These are phyloP conservation scores for Yamadazyma mexicana DNA, from an alignment of 1,139 yeast genomes.

Conservation along the genomic window DNA sequence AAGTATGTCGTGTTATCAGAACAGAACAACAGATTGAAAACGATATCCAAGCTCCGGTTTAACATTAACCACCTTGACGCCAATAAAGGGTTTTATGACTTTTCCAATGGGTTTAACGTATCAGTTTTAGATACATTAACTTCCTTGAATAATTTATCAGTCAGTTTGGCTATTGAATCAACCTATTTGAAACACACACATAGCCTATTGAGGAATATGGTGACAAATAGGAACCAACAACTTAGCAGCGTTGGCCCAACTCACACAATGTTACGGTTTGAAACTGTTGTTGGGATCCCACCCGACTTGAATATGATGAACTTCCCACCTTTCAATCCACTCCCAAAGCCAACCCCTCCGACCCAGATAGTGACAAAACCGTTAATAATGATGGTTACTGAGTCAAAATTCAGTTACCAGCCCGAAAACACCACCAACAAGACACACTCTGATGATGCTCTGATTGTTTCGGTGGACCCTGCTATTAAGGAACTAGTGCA, in stretches of 20 bases:
- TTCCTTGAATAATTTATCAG: too few relatives aligned
- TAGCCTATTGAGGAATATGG: too few relatives aligned
- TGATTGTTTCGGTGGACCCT: slow-evolving; percentile 14
- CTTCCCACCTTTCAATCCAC: slow-evolving; percentile 24
- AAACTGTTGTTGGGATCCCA: slow-evolving; percentile 15
- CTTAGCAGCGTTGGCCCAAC: too few relatives aligned
- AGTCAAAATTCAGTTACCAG: too few relatives aligned
- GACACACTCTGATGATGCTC: slow-evolving; percentile 8
- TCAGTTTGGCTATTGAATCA: too few relatives aligned
- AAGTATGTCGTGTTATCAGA: slow-evolving; percentile 15
- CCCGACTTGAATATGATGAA: slow-evolving; percentile 29
- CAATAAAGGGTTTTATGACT: slow-evolving; percentile 20
- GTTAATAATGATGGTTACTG: slow-evolving; percentile 13
- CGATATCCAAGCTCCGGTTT: not conserved
- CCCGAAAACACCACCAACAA: not conserved
- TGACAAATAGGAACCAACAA: too few relatives aligned
- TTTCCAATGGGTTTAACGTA: slow-evolving; percentile 19
- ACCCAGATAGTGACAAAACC: slow-evolving; percentile 10
- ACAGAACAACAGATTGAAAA: slow-evolving; percentile 8
- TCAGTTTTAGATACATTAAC: slow-evolving; percentile 11
- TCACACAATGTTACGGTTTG: too few relatives aligned
- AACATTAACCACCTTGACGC: slow-evolving; percentile 15
- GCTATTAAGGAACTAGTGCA: slow-evolving; percentile 11
- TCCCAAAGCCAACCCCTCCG: slow-evolving; percentile 21
- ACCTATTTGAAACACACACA: too few relatives aligned